These are phyloP conservation scores for Mesostigma viride DNA, from an alignment of 139 green algal genomes.

Conservation along the genomic window DNA sequence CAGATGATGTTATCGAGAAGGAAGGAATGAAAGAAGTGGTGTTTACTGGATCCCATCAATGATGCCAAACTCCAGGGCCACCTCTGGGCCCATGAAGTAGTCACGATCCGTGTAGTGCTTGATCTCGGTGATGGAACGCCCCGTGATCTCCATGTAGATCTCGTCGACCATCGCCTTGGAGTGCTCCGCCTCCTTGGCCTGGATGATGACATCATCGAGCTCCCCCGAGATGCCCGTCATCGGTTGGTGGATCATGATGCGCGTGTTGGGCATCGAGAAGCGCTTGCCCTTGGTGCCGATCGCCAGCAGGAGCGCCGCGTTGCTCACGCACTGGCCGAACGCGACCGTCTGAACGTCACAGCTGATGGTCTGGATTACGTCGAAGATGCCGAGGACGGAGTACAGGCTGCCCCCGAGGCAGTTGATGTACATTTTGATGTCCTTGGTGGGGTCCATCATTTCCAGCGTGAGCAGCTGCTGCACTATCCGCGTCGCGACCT, in stretches of 20 bases:
- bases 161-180: slow-evolving; percentile 7
- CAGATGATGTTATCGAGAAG: too few species aligned
- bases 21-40: too few species aligned
- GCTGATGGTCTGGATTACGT: slow-evolving; percentile 37
- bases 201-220: slow-evolving; percentile 30
- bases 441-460: slow-evolving; percentile 55
- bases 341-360: slow-evolving; percentile 39
- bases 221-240: slow-evolving; percentile 37
- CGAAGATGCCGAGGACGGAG: slow-evolving; percentile 31
- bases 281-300: slow-evolving; percentile 76
- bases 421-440: slow-evolving; percentile 96
- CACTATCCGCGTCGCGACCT: slow-evolving; percentile 71
- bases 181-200: not conserved
- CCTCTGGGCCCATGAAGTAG: slow-evolving; percentile 64
- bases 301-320: slow-evolving; percentile 40
- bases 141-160: slow-evolving; percentile 66
- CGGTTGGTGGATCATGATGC: slow-evolving; percentile 73
- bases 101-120: slow-evolving; percentile 69
- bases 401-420: slow-evolving; percentile 39
- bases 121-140: slow-evolving; percentile 49
- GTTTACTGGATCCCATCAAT: slow-evolving; percentile 45
- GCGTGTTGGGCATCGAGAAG: slow-evolving; percentile 67
- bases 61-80: slow-evolving; percentile 47
- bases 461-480: slow-evolving; percentile 77
- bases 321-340: slow-evolving; percentile 22